Evolutionary conservation across 805 yeast species (phyloP), one percentile per base, ranked within the genome.

Genomic region (Wickerhamiella australiensis): DNA sequence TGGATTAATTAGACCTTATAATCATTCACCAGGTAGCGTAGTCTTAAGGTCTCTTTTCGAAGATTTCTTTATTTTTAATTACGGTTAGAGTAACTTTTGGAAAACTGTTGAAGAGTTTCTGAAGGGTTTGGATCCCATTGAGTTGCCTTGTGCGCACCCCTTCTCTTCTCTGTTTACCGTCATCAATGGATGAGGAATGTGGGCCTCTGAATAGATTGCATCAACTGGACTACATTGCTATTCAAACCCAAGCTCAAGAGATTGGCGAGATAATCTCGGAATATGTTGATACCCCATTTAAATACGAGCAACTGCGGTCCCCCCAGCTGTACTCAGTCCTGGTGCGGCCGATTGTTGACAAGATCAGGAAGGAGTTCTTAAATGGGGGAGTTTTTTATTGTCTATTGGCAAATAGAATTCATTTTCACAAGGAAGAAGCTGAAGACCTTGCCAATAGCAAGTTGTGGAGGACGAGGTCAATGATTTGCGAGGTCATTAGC

Each of bases 401-500:
- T 27, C 62, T 68, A 38, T 57, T 63, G 46, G 68, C 68, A 12
- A 61, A 62, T 40, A 62, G 70, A 49, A 57, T 58, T 35, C 71
- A 65, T 49, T 65, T 73, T 50, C 58, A 57, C 46, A 62, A 62
- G 46, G 70, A 67, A 33, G 53, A 60, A 35, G 52, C 58, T 6
- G 48, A 56, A 7, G 59, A 61, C 33, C 67, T 69, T 3, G 62
- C 64, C 13, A 54, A 53, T 51, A 57, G 63, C 12, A 64, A 68
- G 33, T 56, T 66, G 6, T 56, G 65, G 62, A 48, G 56, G 5
- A 74, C 80, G 2, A 69, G 77, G 48, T 71, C 79, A 29, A 68
- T 64, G 50, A 65, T 75, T 3, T 76, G 80, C 56, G 80, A 76
- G 59, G 56, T 73, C n/a, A 61, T 75, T 31, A 77, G 79, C 2